A percentile compares a stretch with the other conserved stretches of the same genome.
Evolutionary conservation across 2,329 filamentous ascomycete species (phyloP).

Genomic region (Fusarium udum): DNA sequence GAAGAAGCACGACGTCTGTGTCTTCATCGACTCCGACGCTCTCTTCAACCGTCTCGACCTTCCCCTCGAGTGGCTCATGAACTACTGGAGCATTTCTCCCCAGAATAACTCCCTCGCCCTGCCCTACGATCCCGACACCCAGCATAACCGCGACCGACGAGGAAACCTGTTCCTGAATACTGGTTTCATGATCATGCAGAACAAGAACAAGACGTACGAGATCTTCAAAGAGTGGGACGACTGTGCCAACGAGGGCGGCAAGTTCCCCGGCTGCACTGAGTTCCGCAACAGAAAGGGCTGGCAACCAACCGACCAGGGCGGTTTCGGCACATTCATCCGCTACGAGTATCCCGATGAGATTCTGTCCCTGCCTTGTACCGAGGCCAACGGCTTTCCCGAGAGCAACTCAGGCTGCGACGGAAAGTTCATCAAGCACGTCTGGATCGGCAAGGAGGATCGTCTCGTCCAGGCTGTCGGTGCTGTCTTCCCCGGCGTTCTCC

Average conservation of each 20-base stretch:
- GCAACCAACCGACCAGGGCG: conserved; percentile 54
- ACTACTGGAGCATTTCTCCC: conserved; percentile 55
- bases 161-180: conserved; percentile 59
- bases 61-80: conserved; percentile 59
- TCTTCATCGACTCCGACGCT: conserved; percentile 57
- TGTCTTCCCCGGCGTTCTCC: conserved; percentile 50
- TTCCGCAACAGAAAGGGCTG: conserved; percentile 50
- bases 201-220: conserved; percentile 57
- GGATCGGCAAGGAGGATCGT: conserved; percentile 53
- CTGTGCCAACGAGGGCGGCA: conserved; percentile 52
- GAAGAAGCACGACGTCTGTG: conserved; percentile 53
- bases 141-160: conserved; percentile 53
- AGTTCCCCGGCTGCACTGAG: conserved; percentile 50
- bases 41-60: conserved; percentile 55
- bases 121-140: conserved; percentile 51
- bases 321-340: conserved; percentile 55
- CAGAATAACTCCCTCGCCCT: conserved; percentile 54
- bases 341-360: conserved; percentile 54
- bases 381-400: conserved; percentile 56
- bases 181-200: conserved; percentile 64
- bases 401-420: conserved; percentile 51
- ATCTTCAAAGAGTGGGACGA: conserved; percentile 60
- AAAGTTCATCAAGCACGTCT: conserved; percentile 55
- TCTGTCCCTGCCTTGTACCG: conserved; percentile 51
- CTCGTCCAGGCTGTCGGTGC: conserved; percentile 52